Evolutionary conservation across 768 basidiomycete genomes (phyloP), one percentile per base, ranked within the genome.

Genomic region (Auricularia cornea): DNA sequence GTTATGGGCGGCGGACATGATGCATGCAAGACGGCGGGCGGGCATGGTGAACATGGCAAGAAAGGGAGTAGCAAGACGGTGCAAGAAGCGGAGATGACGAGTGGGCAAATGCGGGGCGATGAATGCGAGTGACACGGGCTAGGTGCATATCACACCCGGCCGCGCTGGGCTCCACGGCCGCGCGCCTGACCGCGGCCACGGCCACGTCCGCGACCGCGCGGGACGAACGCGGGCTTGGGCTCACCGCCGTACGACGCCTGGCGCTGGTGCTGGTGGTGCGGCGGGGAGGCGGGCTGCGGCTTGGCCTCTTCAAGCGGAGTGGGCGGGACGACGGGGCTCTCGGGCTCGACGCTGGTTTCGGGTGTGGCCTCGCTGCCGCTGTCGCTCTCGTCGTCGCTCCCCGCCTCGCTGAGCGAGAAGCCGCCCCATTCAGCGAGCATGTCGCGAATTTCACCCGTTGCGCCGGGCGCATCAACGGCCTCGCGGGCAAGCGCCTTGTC

Each of bases 391-490:
- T 26, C 26, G 26, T 20, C 28, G 28, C 35, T 59, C 51, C 65
- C 52, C 18, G 3, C 62, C 68, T 40, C 65, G 67, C 35, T 73
- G 71, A 18, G 76, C 75, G 33, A 79, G 69, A 83, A 81, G 20
- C 77, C 78, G 18, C 84, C 84, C 64, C 74, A 81, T 41, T 72
- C 78, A 72, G 78, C 78, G 61, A 89, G 69, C 14, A 88, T 74
- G 64, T 80, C 80, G 60, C 80, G 70, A 62, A 87, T 79, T 65
- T 86, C 84, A 38, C 18, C 48, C 26, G 61, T 54, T 64, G 48
- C 61, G 66, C 26, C 29, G 48, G 11, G 40, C 40, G 38, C 30
- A 16, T 29, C 35, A 10, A 18, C 29, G 11, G 31, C 64, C 64
- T 68, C 64, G 66, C 70, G 56, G 66, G 64, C 41, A 48, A 66